Base-by-base conservation (phyloP, 2,329 filamentous ascomycete genomes). In the Colletotrichum higginsianum region DNA sequence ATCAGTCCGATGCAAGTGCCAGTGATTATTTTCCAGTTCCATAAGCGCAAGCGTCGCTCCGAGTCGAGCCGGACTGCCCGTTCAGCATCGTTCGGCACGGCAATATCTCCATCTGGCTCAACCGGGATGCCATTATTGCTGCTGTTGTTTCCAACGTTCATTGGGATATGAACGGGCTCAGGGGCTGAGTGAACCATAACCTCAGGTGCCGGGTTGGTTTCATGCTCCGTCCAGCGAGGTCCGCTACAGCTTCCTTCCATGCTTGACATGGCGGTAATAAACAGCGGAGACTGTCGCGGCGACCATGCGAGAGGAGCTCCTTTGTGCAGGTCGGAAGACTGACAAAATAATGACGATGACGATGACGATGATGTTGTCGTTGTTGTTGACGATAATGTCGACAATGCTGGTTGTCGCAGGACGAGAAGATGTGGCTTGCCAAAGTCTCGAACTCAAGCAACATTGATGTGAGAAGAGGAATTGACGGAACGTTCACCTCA, bases 1-100 rank as follows among this genome's bases (percentile, higher is more conserved):
- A 49, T 9, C 4, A 57, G 74, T 5, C 73, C 67, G 18, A 63
- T 30, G 13, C 75, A 76, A 71, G 85, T 83, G 6, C 84, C 76
- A 1, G 78, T 79, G n/a, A 84, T 74, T 15, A 44, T 50, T n/a
- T 52, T 66, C 55, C 64, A 61, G 7, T 61, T 66, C 62, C 62
- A 65, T 23, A 65, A 42, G 23, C 42, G 76, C 61, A n/a, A 76
- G 42, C 9, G 78, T 73, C 1, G 74, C 73, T 11, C 73, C 71
- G 11, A 76, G 38, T 7, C 80, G 67, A 49, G 76, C 18, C 38
- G 47, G 26, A 11, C 38, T 18, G 26, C 47, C 16, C 52, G 47
- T 11, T 30, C 47, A 2, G 3, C 15, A 11, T 52, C 35, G 12
- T 18, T 52, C 15, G 18, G 15, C 1, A 26, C 26, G 55, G 30